Conservation (phyloP, 169 alveolate species). For the Plasmodium relictum region DNA sequence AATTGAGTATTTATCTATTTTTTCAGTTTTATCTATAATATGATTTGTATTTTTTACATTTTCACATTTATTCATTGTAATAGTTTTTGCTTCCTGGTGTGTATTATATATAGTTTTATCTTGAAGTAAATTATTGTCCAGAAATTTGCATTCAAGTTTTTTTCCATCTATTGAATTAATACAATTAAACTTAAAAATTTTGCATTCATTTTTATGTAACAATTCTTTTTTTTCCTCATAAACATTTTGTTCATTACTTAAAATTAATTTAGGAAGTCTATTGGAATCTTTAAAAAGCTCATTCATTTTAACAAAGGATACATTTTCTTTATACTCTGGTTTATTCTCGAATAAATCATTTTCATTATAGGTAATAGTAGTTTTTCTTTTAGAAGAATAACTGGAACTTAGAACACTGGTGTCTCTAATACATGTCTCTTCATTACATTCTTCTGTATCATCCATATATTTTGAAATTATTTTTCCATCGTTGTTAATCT, state of each 20-base stretch:
- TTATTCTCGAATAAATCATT: constrained; percentile 3
- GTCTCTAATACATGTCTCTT: neutral
- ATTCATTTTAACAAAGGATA: neutral
- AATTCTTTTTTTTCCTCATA: neutral
- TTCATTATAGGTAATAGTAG: neutral
- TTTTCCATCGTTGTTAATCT: neutral
- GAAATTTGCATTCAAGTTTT: neutral
- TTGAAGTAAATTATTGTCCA: constrained; percentile 7
- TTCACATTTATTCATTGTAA: neutral
- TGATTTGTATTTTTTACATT: neutral
- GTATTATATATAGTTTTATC: neutral
- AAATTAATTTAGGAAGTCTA: neutral
- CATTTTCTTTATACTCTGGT: neutral
- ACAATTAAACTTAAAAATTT: neutral
- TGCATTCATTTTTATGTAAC: constrained; percentile 8
- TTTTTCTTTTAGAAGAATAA: constrained; percentile 29
- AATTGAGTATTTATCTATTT: constrained; percentile 13
- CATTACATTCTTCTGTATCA: neutral
- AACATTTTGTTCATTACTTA: neutral
- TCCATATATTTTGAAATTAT: neutral
- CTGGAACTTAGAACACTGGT: constrained; percentile 1
- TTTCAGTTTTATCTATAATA: constrained; percentile 7
- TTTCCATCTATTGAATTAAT: neutral
- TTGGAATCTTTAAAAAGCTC: constrained; percentile 13
- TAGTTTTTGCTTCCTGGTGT: neutral